Base-by-base conservation (phyloP, 2,329 filamentous ascomycete genomes). In the Xenoacremonium recifei region DNA sequence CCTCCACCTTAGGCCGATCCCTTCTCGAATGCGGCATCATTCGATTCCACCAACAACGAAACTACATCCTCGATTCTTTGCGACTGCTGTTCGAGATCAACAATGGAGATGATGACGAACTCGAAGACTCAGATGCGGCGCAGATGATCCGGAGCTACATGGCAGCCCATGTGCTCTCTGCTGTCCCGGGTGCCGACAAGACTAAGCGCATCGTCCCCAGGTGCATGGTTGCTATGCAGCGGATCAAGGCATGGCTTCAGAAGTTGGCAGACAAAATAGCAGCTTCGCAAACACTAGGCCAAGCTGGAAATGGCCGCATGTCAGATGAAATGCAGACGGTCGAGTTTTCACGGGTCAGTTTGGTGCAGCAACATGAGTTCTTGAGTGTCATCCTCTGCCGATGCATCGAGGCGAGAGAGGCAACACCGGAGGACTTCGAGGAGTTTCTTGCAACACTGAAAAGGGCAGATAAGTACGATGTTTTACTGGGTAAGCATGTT, bases 311-410 rank as follows among this genome's bases (percentile, higher is more conserved):
- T 5, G 64, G 66, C 31, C 61, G 58, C 40, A 62, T 69, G 33
- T 74, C 76, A 9, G 87, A 91, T 51, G 75, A 85, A 42, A 75
- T 85, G 51, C 88, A 95, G 60, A 85, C 85, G 4, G 78, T 95
- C 48, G 84, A 91, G 54, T 87, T 88, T 57, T 88, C 95, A 56
- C 82, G 85, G 33, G 72, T 80, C 51, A 95, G 89, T 58, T 75
- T 99, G 38, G 81, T 85, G 17, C 84, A 89, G 58, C 92, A 99
- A 64, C 95, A 99, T 61, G 92, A 99, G 61, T 81, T 87, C 13
- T 72, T 99, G 13, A 84, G 85, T 11, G 78, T 89, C n/a, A 86
- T 96, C 39, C 70, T 95, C 38, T 84, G 82, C 47, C 83, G 87
- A 47, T 79, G 93, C 40, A 79, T 96, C 47, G 89, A 91, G 55